Evolutionary conservation across 148 eudicot species (phyloP).

Genomic region (Dianthus caryophyllus): DNA sequence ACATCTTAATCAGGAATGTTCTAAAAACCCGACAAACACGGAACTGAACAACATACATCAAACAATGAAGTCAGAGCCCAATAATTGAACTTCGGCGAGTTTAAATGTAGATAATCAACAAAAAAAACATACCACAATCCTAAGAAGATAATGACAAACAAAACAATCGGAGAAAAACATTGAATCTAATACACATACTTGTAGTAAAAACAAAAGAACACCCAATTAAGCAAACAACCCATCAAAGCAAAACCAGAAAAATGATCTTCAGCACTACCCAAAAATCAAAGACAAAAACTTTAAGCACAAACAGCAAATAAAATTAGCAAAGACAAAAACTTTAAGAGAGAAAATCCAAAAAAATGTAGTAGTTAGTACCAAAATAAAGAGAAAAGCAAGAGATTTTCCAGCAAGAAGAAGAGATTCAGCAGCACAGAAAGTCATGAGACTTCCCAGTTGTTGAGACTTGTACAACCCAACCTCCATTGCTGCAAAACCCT

Average conservation of each 20-base stretch:
- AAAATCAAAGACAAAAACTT: conserved; percentile 1
- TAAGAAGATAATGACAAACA: neutral
- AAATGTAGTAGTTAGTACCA: conserved; percentile 31
- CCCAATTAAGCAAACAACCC: neutral
- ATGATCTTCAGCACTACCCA: neutral
- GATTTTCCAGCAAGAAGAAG: conserved; percentile 55
- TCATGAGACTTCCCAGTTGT: conserved; percentile 25
- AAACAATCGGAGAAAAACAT: neutral
- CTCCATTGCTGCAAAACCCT: conserved; percentile 43
- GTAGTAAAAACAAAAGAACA: too few relatives aligned
- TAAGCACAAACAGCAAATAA: too few relatives aligned
- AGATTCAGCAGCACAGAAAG: conserved; percentile 38
- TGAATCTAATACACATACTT: too few relatives aligned
- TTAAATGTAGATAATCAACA: neutral
- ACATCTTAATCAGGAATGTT: neutral
- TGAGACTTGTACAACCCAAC: conserved; percentile 36
- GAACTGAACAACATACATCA: neutral
- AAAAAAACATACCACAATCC: neutral
- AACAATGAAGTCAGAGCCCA: neutral
- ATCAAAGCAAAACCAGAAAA: too few relatives aligned
- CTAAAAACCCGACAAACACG: neutral
- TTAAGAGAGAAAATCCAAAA: conserved; percentile 18
- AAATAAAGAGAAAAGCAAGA: conserved; percentile 42
- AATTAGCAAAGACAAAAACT: neutral
- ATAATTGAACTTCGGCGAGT: too few relatives aligned